Evolutionary conservation across 345 rosid species (phyloP), one percentile per base, ranked within the genome.

Genomic region (Balakata baccata): DNA sequence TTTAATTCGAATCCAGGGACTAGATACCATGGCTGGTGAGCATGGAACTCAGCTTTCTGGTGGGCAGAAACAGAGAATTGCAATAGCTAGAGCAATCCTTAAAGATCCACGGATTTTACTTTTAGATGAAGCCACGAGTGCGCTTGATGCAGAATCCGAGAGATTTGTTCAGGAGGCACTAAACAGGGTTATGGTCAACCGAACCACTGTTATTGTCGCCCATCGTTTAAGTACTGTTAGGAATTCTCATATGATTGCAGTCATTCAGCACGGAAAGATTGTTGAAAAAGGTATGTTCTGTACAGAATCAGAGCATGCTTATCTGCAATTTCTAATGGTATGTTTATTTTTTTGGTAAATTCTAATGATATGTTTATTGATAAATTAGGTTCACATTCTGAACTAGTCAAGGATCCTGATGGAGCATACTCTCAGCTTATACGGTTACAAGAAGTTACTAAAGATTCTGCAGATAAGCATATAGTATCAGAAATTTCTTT

Each of bases 401-500:
- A 89, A 56, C 83, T 92, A 17, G 69, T 89, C 23, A 12, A 56
- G 83, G 89, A 94, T 81, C 89, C 94, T 5, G 88, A 86, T 37
- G 96, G 98, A 74, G 93, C 96, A 5, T 94, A 92, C 75, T 84
- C 94, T 69, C 97, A 92, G 74, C 96, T 92, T n/a, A 85, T 90
- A 70, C 89, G 83, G 20, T 78, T 90, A 58, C 98, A 94, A 77
- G 96, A 94, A 80, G 86, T 78, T 34, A 86, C 77, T 20, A 84
- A 74, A 76, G 85, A 66, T 23, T 47, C 81, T 8, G 68, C 68
- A 6, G 93, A 87, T 51, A 87, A 72, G 11, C 76, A 76, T 17
- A 74, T 49, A 50, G 57, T 22, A n/a, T 22, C 65, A 59, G 60
- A 73, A n/a, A 61, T 68, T 22, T n/a, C 50, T 56, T 2, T 56